Percentiles rank a stretch among this genome's conserved stretches.
Evolutionary conservation across 2,329 filamentous ascomycete species (phyloP).

Genomic region (Fusarium sp.): DNA sequence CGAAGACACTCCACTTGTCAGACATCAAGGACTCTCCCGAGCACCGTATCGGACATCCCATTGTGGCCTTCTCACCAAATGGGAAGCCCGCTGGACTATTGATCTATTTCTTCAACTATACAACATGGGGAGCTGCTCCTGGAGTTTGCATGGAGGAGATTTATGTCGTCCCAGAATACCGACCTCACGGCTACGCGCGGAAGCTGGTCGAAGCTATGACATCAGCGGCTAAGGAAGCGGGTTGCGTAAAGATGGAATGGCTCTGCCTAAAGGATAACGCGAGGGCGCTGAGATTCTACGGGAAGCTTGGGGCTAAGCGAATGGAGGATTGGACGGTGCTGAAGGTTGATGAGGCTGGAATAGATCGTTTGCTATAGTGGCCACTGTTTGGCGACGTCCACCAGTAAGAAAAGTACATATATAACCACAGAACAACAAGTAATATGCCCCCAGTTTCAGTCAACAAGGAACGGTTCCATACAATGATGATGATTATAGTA

Average conservation of each 20-base stretch:
- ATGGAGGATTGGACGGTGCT: slow-evolving; percentile 4
- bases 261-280: not conserved
- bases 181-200: slow-evolving; percentile 7
- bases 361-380: not conserved
- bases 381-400: accelerated
- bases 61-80: not conserved
- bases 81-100: not conserved
- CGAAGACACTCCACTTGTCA: not conserved
- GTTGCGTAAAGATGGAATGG: slow-evolving; percentile 15
- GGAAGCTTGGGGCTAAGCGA: slow-evolving; percentile 2
- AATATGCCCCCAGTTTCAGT: not conserved
- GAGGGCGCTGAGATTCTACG: not conserved
- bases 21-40: not conserved
- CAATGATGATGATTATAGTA: too few relatives aligned
- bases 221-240: not conserved
- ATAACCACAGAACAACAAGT: not conserved
- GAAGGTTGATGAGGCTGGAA: slow-evolving; percentile 3
- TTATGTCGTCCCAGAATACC: not conserved
- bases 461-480: not conserved
- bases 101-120: slow-evolving; percentile 14
- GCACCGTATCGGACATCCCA: not conserved
- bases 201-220: not conserved
- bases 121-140: slow-evolving; percentile 7
- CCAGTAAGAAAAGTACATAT: not conserved
- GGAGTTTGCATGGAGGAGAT: slow-evolving; percentile 14